A percentile compares a stretch with the other conserved stretches of the same genome.
These are phyloP conservation scores for Botrytis squamosa DNA, from an alignment of 2,329 filamentous ascomycete species.

Conservation along the genomic window DNA sequence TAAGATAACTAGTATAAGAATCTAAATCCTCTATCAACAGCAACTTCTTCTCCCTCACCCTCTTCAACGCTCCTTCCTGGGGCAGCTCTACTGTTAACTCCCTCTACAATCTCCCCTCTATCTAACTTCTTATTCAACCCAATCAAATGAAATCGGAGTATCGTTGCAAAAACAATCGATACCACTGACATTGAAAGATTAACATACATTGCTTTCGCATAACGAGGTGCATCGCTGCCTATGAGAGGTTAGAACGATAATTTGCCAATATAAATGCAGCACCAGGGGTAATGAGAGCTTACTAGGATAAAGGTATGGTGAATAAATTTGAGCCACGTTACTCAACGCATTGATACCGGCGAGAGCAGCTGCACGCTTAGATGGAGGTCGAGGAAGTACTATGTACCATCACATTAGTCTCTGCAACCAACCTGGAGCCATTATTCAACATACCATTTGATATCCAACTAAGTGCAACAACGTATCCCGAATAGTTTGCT, in stretches of 20 bases:
- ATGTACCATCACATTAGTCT: not conserved
- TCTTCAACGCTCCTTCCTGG: conserved; percentile 1
- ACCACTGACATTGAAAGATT: conserved; percentile 65
- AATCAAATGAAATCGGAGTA: conserved; percentile 62
- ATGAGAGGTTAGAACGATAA: not conserved
- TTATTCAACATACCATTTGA: conserved; percentile 47
- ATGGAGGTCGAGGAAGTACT: conserved; percentile 40
- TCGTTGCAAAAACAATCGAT: conserved; percentile 61
- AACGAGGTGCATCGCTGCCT: conserved; percentile 14
- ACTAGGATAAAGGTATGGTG: conserved; percentile 51
- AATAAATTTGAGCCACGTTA: conserved; percentile 67
- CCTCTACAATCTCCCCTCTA: conserved; percentile 51
- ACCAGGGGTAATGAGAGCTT: not conserved
- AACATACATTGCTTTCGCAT: conserved; percentile 58
- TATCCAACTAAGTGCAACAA: conserved; percentile 68
- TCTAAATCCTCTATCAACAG: conserved; percentile 17
- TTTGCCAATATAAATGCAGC: no score
- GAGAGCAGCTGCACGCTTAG: conserved; percentile 29
- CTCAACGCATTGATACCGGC: conserved; percentile 28
- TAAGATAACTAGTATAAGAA: not conserved
- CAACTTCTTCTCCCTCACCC: conserved; percentile 13
- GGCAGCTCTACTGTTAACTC: conserved; percentile 31
- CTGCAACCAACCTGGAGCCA: not conserved
- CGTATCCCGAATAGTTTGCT: conserved; percentile 12
- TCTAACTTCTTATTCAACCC: conserved; percentile 70